phyloP scores from a whole-genome alignment of 495 filamentous ascomycete genomes.

The Cercophora scortea region DNA sequence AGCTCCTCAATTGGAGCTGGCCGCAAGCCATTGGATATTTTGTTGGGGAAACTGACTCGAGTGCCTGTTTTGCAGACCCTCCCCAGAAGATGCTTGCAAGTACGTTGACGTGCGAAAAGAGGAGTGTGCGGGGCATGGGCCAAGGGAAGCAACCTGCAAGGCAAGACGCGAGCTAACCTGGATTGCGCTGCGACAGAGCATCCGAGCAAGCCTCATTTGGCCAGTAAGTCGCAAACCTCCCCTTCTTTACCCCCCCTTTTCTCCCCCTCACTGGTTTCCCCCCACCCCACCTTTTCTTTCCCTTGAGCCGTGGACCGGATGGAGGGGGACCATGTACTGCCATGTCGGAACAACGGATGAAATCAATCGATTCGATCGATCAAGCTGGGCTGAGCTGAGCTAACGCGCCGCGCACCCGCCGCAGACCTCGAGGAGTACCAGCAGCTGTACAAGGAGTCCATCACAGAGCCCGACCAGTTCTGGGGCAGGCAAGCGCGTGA shows the following conservation, averaged over 20 bases:
- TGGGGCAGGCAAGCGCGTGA: conserved; percentile 83
- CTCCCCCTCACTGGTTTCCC: neutral
- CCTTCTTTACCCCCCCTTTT: neutral
- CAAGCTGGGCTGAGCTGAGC: conserved; percentile 1
- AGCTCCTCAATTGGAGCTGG: conserved; percentile 8
- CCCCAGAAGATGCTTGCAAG: conserved; percentile 54
- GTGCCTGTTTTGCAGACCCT: conserved; percentile 31
- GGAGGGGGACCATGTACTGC: too few species aligned
- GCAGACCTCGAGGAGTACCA: conserved; percentile 76
- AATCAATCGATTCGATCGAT: neutral
- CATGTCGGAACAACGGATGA: neutral
- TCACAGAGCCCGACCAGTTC: conserved; percentile 83
- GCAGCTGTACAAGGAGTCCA: conserved; percentile 90
- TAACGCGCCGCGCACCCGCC: conserved; percentile 11
- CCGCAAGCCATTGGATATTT: neutral
- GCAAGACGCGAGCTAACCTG: conserved; percentile 22
- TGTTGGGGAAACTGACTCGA: conserved; percentile 7
- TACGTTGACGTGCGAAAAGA: conserved; percentile 32
- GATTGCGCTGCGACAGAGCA: conserved; percentile 34
- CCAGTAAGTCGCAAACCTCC: conserved; percentile 28
- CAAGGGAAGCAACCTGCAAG: conserved; percentile 13
- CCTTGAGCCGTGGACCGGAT: too few species aligned
- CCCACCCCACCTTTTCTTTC: too few species aligned
- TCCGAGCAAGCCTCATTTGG: conserved; percentile 50
- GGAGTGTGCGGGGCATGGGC: conserved; percentile 20